A percentile compares a stretch with the other conserved stretches of the same genome.
phyloP scores from a whole-genome alignment of 768 basidiomycete genomes.

The Hysterangium stoloniferum region DNA sequence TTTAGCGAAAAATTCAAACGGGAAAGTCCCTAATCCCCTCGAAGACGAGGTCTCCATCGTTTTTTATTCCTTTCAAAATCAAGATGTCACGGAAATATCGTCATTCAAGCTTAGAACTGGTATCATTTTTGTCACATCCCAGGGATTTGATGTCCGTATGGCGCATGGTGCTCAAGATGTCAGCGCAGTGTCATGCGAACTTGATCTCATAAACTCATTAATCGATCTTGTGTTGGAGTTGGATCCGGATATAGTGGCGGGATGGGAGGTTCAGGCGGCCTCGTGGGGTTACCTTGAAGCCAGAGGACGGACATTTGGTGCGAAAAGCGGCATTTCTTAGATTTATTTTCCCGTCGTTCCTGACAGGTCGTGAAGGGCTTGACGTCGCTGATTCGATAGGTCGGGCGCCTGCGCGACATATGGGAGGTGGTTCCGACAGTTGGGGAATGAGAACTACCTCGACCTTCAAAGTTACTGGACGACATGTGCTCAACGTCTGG shows the following conservation, averaged over 20 bases:
- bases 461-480: constrained; percentile 75
- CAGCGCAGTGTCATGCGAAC: constrained; percentile 56
- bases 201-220: constrained; percentile 71
- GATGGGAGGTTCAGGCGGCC: constrained; percentile 83
- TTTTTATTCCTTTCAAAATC: constrained; percentile 65
- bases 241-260: constrained; percentile 87
- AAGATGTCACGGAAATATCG: constrained; percentile 28
- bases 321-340: constrained; percentile 9
- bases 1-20: constrained; percentile 53
- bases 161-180: constrained; percentile 35
- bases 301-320: constrained; percentile 58
- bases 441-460: constrained; percentile 74
- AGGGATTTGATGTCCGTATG: constrained; percentile 32
- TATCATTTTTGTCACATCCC: constrained; percentile 43
- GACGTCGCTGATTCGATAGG: constrained; percentile 68
- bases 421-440: constrained; percentile 38
- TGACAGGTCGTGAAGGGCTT: constrained; percentile 41
- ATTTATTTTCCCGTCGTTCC: not conserved
- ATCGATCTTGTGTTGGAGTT: constrained; percentile 66
- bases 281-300: constrained; percentile 88
- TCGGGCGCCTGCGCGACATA: constrained; percentile 51
- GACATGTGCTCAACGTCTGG: constrained; percentile 93
- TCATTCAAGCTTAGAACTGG: constrained; percentile 32
- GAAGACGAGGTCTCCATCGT: constrained; percentile 58
- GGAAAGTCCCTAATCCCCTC: constrained; percentile 57